phyloP scores from a whole-genome alignment of 139 green algal species.

The Volvox africanus region DNA sequence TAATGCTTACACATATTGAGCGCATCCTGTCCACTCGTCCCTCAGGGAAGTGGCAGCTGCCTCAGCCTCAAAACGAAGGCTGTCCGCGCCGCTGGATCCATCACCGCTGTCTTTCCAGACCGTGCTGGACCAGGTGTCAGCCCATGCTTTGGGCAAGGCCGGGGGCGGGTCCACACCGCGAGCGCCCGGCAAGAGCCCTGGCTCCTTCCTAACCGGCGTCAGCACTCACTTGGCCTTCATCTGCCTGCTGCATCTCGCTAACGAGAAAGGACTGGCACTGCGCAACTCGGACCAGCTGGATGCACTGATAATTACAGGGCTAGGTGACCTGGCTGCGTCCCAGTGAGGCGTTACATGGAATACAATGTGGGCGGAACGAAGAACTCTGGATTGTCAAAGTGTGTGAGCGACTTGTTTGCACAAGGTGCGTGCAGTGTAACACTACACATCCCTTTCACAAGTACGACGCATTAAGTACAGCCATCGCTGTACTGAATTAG shows the following conservation, averaged over 20 bases:
- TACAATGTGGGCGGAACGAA: no score
- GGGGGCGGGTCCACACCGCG: conserved; percentile 42
- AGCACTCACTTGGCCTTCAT: conserved; percentile 98
- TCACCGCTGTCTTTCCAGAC: not conserved
- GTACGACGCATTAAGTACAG: no score
- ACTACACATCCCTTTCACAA: no score
- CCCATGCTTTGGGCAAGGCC: no score
- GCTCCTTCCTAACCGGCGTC: conserved; percentile 72
- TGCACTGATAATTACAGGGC: conserved; percentile 26
- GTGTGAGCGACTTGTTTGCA: no score
- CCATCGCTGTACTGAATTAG: no score
- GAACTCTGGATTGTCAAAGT: no score
- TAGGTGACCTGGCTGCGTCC: not conserved
- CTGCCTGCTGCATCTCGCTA: conserved; percentile 96
- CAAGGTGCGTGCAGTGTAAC: no score
- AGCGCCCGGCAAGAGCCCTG: not conserved
- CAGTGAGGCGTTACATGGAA: no score
- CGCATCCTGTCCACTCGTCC: not conserved
- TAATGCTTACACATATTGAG: no score
- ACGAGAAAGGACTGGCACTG: conserved; percentile 89
- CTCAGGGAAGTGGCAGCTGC: not conserved
- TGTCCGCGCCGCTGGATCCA: not conserved
- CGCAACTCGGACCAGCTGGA: conserved; percentile 48
- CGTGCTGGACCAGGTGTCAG: conserved; percentile 10
- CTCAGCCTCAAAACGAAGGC: not conserved